Percentiles rank a stretch among this genome's conserved stretches.
phyloP scores from a whole-genome alignment of 2,329 filamentous ascomycete genomes.

The Elsinoe ampelina region DNA sequence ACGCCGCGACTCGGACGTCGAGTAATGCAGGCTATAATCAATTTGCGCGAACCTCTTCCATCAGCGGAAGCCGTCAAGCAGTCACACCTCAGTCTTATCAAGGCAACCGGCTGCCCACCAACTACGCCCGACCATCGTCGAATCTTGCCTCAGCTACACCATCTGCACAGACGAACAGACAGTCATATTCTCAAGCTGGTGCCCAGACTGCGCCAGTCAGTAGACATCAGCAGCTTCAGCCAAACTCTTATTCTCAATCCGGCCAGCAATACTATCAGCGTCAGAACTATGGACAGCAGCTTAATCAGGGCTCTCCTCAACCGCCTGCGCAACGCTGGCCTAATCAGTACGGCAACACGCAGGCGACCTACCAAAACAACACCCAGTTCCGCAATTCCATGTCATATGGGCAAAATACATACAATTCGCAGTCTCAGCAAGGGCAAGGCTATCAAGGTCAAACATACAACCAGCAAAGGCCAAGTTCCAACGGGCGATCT shows the following conservation, averaged over 20 bases:
- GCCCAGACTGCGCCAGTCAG: constrained; percentile 8
- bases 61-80: background rate
- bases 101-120: background rate
- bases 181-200: constrained; percentile 4
- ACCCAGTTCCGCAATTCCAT: background rate
- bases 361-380: background rate
- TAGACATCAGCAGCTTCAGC: background rate
- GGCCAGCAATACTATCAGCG: constrained; percentile 4
- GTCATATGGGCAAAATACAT: constrained; percentile 5
- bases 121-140: constrained; percentile 2
- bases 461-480: background rate
- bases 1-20: constrained; percentile 21
- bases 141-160: background rate
- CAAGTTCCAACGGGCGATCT: constrained; percentile 10
- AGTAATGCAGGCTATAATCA: constrained; percentile 3
- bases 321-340: background rate
- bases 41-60: constrained; percentile 6
- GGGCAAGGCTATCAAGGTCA: background rate
- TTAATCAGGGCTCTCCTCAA: constrained; percentile 7
- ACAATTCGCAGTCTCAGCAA: background rate
- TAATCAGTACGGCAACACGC: background rate
- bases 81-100: constrained; percentile 4
- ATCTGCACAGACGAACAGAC: constrained; percentile 2
- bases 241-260: background rate
- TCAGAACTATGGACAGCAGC: background rate